Base-by-base conservation (phyloP, 2,329 filamentous ascomycete species). In the Hymenoscyphus albidus region DNA sequence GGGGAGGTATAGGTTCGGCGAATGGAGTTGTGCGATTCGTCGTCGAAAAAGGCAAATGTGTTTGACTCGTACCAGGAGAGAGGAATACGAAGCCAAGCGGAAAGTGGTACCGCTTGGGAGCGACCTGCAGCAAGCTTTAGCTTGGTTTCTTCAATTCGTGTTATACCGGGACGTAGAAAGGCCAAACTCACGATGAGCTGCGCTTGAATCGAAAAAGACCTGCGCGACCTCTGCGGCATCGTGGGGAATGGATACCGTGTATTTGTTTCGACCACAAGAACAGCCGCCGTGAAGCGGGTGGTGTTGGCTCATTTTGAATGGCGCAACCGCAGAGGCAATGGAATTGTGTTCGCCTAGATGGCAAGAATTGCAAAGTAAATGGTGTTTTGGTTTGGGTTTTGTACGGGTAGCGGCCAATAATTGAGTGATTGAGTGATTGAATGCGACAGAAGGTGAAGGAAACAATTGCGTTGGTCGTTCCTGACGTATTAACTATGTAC, bases 261-360 rank as follows among this genome's bases (percentile, higher is more conserved):
- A 97, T 74, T 88, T 84, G 74, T 95, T 96, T 67, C 93, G 87
- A 64, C 93, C 92, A 77, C 93, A 97, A 62, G 89, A 88, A 80
- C 93, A 97, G 69, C 88, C 85, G 72, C 93, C 93, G 69, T 84
- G 86, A 64, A 96, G 83, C 48, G 83, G 82, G 66, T 84, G 79
- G 64, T 77, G 74, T 60, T 77, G 74, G 73, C 74, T 80, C 83
- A 85, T 85, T 32, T 32, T 57, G 55, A 18, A 32, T 57, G 12
- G 14, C 14, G 31, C 35, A 35, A 35, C 5, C 35, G 5, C 32
- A 38, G 14, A 38, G 55, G 3, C 18, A 13, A 54, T 27, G 48
- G n/a, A 54, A 18, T 5, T 22, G n/a, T 54, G 13, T 13, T 54
- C 27, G 27, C 27, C 18, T 12, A 13, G 18, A 35, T 27, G 13